These are phyloP conservation scores for Seiridium unicorne DNA, from an alignment of 2,329 filamentous ascomycete species.

Conservation along the genomic window DNA sequence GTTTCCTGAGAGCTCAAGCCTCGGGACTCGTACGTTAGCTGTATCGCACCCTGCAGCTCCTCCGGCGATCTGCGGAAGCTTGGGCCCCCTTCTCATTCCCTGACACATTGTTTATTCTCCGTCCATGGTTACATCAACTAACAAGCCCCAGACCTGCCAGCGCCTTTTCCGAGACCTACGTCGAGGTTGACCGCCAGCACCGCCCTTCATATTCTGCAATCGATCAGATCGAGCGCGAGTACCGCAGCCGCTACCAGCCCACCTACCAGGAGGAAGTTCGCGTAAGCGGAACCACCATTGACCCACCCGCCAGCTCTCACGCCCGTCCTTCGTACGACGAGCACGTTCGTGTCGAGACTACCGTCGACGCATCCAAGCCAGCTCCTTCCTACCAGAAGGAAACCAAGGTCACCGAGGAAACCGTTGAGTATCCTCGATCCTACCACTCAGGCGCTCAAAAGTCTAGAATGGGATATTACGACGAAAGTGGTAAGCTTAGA, in stretches of 20 bases:
- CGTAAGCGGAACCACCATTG: slow-evolving; percentile 23
- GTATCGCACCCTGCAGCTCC: too few species aligned
- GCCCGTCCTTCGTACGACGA: slow-evolving; percentile 30
- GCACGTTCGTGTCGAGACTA: slow-evolving; percentile 32
- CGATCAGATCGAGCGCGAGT: slow-evolving; percentile 66
- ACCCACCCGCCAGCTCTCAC: slow-evolving; percentile 21
- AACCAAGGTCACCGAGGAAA: slow-evolving; percentile 63
- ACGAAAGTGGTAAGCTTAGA: slow-evolving; percentile 53
- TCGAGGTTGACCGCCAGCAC: slow-evolving; percentile 61
- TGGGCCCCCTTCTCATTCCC: too few species aligned
- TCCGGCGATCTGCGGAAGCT: too few species aligned
- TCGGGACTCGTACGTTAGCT: too few species aligned
- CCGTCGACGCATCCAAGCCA: slow-evolving; percentile 42
- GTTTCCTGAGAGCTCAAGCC: too few species aligned
- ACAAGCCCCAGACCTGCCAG: slow-evolving; percentile 26
- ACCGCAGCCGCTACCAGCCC: slow-evolving; percentile 60
- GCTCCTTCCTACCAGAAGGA: slow-evolving; percentile 52
- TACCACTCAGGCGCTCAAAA: slow-evolving; percentile 38
- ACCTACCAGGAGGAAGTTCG: slow-evolving; percentile 34
- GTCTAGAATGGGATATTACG: slow-evolving; percentile 65
- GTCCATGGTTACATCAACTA: slow-evolving; percentile 10
- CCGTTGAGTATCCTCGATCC: slow-evolving; percentile 54
- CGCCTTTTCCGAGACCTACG: slow-evolving; percentile 59
- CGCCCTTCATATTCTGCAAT: slow-evolving; percentile 49
- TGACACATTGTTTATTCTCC: too few species aligned